Evolutionary conservation across 495 filamentous ascomycete genomes (phyloP), one percentile per base, ranked within the genome.

Genomic region (Jackrogersella multiformis): DNA sequence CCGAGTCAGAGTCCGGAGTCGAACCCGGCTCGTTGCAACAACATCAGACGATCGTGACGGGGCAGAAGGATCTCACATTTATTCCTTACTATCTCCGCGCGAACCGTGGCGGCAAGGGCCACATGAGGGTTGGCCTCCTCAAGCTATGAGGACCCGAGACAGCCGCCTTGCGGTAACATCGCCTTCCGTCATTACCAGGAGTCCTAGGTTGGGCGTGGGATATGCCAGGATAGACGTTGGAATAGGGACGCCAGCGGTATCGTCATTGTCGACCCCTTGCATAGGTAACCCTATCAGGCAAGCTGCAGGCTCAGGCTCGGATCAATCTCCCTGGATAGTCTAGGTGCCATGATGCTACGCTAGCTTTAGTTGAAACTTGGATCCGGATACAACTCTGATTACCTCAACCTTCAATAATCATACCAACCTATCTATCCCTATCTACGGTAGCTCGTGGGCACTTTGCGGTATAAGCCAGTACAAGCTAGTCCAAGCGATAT

Each of bases 1-100:
- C 61, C 59, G 58, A 66, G 54, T 56, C 51, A 36, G 61, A 56
- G 35, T 26, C 49, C 66, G 75, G 61, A 18, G 34, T 38, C 62
- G 73, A 72, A 38, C 73, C 71, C 21, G 68, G 75, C 13, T 70
- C 63, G 24, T 75, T 73, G 34, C 51, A 67, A 13, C 68, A 42
- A 12, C 68, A 41, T 38, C 44, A 60, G 49, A 61, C 49, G 64
- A 56, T 39, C 26, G 15, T 61, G 28, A 63, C 51, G 34, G 65
- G 65, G 61, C 26, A 56, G 15, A 77, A 63, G 39, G 68, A 82
- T 15, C 65, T 84, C 35, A 69, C 70, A 8, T 83, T 83, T 70
- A 73, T 85, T 34, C 83, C 83, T 16, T 85, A 83, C 58, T 81
- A 80, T 71, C 70, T 85, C 36, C 76, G 83, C 9, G 82, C 81